Evolutionary conservation across 176 grass and related monocot genomes (phyloP), one percentile per base, ranked within the genome.

Genomic region (Themeda triandra): DNA sequence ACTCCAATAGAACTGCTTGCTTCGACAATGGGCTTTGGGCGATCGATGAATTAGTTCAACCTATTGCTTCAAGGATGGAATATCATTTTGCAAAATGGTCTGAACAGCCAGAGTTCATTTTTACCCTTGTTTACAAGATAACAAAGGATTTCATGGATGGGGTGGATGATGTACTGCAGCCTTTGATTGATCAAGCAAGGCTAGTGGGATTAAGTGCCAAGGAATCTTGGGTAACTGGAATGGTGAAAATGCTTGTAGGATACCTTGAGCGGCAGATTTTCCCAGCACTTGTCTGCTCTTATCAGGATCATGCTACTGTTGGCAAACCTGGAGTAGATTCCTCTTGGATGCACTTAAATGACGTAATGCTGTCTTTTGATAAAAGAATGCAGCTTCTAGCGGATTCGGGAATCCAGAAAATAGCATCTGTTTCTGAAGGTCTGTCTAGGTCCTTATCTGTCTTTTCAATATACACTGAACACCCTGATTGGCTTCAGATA

Each of bases 151-250:
- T 98, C 86, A 90, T 98, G 89, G 85, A 90, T 88, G 87, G 93
- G 28, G 85, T 98, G 78, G 96, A 98, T 80, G 83, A 92, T 82
- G 73, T 95, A 54, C 85, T 95, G 69, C 96, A 98, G 83, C 96
- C 96, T 85, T 94, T 98, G 78, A 92, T 98, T 45, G 96, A 98
- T 92, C 82, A 79, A 85, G 93, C 96, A 73, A 98, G 89, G 69
- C 75, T 95, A 71, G 79, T 73, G 46, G 93, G 96, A 42, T 91
- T 88, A 78, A 95, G 96, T 81, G 96, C 93, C 45, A 98, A 93
- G 95, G 96, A 98, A 84, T 92, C 93, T 73, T 98, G 93, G 96
- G 91, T 98, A 54, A 91, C 87, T 78, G 89, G 87, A 90, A 98
- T 98, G 89, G 87, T 95, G 48, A 95, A 89, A 90, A 86, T 95